Base-by-base conservation (phyloP, 2,329 filamentous ascomycete species). In the Botryotinia narcissicola region DNA sequence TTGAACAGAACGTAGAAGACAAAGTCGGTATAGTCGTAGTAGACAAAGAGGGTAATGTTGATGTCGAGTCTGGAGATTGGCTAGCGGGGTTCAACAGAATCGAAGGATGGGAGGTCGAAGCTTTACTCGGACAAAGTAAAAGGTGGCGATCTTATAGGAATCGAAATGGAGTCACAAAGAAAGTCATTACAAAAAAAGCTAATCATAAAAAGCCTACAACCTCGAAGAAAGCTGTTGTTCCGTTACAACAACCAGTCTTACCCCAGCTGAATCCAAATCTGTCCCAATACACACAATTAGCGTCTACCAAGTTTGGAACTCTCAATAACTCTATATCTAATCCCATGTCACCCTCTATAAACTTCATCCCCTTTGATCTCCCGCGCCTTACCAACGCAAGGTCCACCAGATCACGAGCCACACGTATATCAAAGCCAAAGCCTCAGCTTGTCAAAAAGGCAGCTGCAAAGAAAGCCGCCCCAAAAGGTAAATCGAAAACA, bases 21-120 rank as follows among this genome's bases (percentile, higher is more conserved):
- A 72, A 40, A 69, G 25, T 72, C 25, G 63, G 63, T 40, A 70
- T 73, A 54, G 66, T 70, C 9, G 29, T 63, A n/a, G 67, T 70
- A 70, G 71, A 73, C 44, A 73, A 62, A 42, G 71, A 73, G 59
- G 71, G 71, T 10, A 68, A 72, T 32, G 40, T 69, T 18, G 54
- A 72, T 25, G 71, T 59, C 48, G 71, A 72, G 32, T 42, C 64
- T 6, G 51, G 71, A 22, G 63, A 68, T n/a, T 72, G 71, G 71
- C 57, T 72, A 29, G 62, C 44, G 29, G 62, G 51, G 14, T 67
- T 59, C 35, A 72, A 72, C 14, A 54, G 29, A 25, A 72, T 72
- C 25, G 71, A 72, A 51, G 48, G 40, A n/a, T 72, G 71, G 71
- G 71, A 72, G 59, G 51, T 72, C 42, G 71, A 68, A 25, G 63